Base-by-base conservation (phyloP, 495 filamentous ascomycete species). In the Niebla homalea region DNA sequence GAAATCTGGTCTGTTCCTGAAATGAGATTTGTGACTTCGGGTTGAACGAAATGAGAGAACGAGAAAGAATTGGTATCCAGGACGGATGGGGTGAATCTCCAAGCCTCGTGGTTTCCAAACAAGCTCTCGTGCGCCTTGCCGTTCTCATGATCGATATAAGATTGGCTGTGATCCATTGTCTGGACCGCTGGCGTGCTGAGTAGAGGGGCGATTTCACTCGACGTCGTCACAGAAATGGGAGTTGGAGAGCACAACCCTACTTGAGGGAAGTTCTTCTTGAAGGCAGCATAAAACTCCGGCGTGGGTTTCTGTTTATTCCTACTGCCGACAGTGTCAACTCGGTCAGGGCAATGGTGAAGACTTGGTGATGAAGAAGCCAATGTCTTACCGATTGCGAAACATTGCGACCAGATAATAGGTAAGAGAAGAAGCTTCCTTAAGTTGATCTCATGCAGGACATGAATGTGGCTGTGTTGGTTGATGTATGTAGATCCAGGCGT, bases 281-380 rank as follows among this genome's bases (percentile, higher is more conserved):
- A 95, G 67, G 76, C 79, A 61, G 75, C 81, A 70, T 89, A 80
- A 57, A 95, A 76, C 54, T 89, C 87, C 57, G 86, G 81, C 59
- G 76, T 80, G 37, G 89, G 89, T 71, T 94, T 95, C 66, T 89
- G 88, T 40, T 84, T 79, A 59, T 80, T 89, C 58, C 79, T 85
- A 58, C 87, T 93, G 46, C 19, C 41, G 20, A 36, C 8, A 16
- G 16, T 23, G 25, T 16, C 12, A 40, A 49, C 39, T 53, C 46
- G 53, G 53, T 40, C 4, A 23, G 0, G 16, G 11, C 7, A 23
- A 42, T 41, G 32, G 21, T 5, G 43, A 12, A 25, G 41, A 22
- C 7, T 12, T 21, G 43, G 39, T 29, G 39, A 20, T 20, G 42
- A 40, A 32, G 43, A 14, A 37, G 20, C 49, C 10, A 36, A 42